Evolutionary conservation across 495 filamentous ascomycete genomes (phyloP), one percentile per base, ranked within the genome.

Genomic region (Daldinia grandis): DNA sequence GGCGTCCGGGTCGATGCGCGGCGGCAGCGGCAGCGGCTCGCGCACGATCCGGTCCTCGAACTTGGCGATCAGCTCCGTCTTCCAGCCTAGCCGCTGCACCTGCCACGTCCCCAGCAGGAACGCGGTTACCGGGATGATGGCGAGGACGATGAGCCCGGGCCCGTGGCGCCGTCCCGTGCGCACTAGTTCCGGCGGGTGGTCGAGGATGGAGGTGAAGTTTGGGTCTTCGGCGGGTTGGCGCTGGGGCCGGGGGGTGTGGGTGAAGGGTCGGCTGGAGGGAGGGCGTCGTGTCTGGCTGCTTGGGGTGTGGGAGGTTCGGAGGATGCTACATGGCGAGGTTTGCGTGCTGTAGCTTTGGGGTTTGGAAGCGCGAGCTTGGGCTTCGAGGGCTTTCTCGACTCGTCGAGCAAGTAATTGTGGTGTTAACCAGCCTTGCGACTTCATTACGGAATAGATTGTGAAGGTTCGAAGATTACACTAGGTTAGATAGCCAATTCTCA

Each of bases 21-120:
- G 89, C 0, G 95, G 95, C 1, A 99, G 81, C 0, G 96, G 95
- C 0, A 99, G 86, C 1, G 95, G 96, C n/a, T 88, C 84, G 24
- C 89, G 90, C 28, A 97, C 84, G 35, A 99, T 86, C 0, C 95
- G 92, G 81, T 98, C 93, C 82, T 97, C 94, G 81, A 89, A 92
- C 68, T 88, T 90, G 57, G 94, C 93, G 62, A 99, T 90, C 15
- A 98, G 82, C 40, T 94, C 91, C 8, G 94, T 94, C 78, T 99
- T 99, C 93, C 94, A 95, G 37, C 87, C 86, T 15, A 99, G 88
- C 2, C 95, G 93, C 74, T 96, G 86, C n/a, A 99, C 90, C 75
- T 99, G 95, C 95, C 95, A 99, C 44, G 91, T 92, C 40, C 95
- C 95, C 35, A 99, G 89, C 68, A 83, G 83, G 78, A 99, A 97